phyloP scores from a whole-genome alignment of 2,329 filamentous ascomycete species.

The Delphinella strobiligena region DNA sequence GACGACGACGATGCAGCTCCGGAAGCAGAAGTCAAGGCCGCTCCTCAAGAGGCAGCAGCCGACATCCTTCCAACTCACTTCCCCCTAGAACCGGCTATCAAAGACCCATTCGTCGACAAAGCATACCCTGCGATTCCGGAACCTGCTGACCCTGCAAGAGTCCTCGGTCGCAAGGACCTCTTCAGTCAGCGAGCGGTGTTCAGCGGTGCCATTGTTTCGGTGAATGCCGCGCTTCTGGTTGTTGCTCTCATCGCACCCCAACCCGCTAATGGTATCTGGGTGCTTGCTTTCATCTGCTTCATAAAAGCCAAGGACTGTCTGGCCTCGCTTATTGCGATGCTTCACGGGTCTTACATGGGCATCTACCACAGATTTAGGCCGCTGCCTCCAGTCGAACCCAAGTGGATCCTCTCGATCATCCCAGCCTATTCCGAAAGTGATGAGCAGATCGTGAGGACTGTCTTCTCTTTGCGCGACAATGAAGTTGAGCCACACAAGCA shows the following conservation, averaged over 20 bases:
- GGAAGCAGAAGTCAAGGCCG: slow-evolving; percentile 2
- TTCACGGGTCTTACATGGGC: slow-evolving; percentile 6
- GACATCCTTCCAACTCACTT: not conserved
- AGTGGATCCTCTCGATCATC: slow-evolving; percentile 16
- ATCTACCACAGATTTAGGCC: slow-evolving; percentile 9
- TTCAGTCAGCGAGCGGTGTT: slow-evolving; percentile 5
- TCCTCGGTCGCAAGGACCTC: slow-evolving; percentile 1
- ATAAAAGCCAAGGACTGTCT: slow-evolving; percentile 16
- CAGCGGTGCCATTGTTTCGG: slow-evolving; percentile 1
- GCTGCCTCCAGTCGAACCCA: slow-evolving; percentile 8
- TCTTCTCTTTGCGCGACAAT: slow-evolving; percentile 14
- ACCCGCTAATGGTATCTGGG: slow-evolving; percentile 9
- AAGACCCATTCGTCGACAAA: not conserved
- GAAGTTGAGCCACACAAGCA: slow-evolving; percentile 14
- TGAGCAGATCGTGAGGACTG: slow-evolving; percentile 15
- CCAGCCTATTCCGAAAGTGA: slow-evolving; percentile 15
- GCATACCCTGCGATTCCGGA: slow-evolving; percentile 6
- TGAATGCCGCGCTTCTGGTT: slow-evolving; percentile 5
- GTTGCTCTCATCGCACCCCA: slow-evolving; percentile 1
- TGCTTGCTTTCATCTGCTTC: slow-evolving; percentile 14
- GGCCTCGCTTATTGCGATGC: slow-evolving; percentile 10
- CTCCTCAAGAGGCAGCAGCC: not conserved
- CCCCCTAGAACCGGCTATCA: not conserved
- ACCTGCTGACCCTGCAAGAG: slow-evolving; percentile 4
- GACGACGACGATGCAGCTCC: slow-evolving; percentile 3